phyloP scores from a whole-genome alignment of 2,329 filamentous ascomycete genomes.

The Scedosporium minutisporum region DNA sequence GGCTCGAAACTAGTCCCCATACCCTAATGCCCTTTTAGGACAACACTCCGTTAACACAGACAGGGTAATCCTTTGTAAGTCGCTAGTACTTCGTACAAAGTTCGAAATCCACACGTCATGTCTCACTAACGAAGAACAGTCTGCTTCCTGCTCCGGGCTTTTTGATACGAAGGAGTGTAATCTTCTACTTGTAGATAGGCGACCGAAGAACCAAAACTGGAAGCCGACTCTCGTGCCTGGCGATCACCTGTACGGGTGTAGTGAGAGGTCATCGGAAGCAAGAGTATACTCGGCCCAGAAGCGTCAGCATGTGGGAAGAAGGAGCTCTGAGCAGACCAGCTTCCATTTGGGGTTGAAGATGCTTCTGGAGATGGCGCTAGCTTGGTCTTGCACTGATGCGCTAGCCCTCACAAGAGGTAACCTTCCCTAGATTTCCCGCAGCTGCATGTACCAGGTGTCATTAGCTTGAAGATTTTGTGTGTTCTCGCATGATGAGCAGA shows the following conservation, averaged over 20 bases:
- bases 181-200: too few relatives aligned
- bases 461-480: neutral
- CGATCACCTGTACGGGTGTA: neutral
- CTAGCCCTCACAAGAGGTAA: neutral
- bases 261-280: neutral
- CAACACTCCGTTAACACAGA: too few relatives aligned
- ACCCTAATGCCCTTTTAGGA: too few relatives aligned
- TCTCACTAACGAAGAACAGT: neutral
- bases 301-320: too few relatives aligned
- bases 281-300: too few relatives aligned
- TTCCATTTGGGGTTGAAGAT: neutral
- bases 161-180: too few relatives aligned
- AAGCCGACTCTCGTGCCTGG: neutral
- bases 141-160: neutral
- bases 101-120: neutral
- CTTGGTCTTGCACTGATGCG: neutral
- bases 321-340: neutral
- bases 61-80: too few relatives aligned
- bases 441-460: neutral
- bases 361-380: neutral
- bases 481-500: neutral
- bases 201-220: too few relatives aligned
- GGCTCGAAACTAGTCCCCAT: too few relatives aligned
- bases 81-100: too few relatives aligned
- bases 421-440: slow-evolving; percentile 1